Conservation (phyloP, 306 rosid genomes). For the Medicago arabica region DNA sequence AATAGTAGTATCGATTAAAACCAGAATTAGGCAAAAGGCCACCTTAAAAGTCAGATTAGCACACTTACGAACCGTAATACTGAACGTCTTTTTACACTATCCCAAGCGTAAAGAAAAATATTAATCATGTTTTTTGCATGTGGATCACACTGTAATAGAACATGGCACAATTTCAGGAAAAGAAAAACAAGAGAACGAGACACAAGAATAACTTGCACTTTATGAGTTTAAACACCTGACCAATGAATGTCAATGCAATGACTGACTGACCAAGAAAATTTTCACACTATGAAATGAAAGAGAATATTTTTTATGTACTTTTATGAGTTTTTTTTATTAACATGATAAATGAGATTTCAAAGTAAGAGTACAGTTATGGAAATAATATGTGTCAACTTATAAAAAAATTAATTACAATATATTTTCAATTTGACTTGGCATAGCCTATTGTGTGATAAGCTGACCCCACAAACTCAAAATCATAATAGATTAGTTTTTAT, state of each 20-base stretch:
- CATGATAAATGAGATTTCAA: too few species aligned
- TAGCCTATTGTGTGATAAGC: too few species aligned
- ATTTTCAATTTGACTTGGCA: too few species aligned
- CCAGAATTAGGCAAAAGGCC: background rate
- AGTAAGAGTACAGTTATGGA: too few species aligned
- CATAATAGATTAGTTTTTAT: too few species aligned
- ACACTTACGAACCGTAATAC: slow-evolving; percentile 34
- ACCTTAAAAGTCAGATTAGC: background rate
- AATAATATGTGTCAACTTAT: too few species aligned
- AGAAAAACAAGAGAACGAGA: slow-evolving; percentile 19
- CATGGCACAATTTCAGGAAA: slow-evolving; percentile 51
- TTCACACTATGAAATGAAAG: background rate
- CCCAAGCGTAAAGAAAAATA: background rate
- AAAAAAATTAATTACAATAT: too few species aligned
- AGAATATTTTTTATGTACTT: background rate
- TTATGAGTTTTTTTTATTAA: background rate
- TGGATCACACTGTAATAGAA: slow-evolving; percentile 17
- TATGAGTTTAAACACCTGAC: background rate
- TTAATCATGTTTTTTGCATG: slow-evolving; percentile 26
- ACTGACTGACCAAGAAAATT: background rate
- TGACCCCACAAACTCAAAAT: too few species aligned
- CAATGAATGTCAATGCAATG: background rate
- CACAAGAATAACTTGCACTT: slow-evolving; percentile 12
- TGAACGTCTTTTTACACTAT: slow-evolving; percentile 10
- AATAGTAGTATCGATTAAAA: background rate